Base-by-base conservation (phyloP, 305 asterid species). In the Nicotiana rustica region DNA sequence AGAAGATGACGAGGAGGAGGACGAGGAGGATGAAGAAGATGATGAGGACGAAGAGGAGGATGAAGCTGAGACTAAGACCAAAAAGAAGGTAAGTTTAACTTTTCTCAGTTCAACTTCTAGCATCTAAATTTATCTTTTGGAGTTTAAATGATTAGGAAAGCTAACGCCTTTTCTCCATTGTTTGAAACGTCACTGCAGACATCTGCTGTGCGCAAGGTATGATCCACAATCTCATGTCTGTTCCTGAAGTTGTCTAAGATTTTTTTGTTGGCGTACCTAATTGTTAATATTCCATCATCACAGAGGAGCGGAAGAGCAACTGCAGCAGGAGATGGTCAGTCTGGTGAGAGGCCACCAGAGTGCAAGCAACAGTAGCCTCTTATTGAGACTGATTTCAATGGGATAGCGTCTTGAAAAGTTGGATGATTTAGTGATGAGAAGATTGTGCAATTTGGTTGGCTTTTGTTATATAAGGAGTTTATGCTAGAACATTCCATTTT, bases 331-430 rank as follows among this genome's bases (percentile, higher is more conserved):
- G 88, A 88, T 69, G 92, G 89, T 41, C 88, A 68, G 79, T 83
- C 67, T 35, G 91, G 91, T 13, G 91, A 89, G 77, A 86, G 89
- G 35, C 92, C 91, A 80, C 87, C 92, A 4, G 92, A 89, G 81
- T 89, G 92, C 87, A 89, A 89, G 86, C 92, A 89, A 60, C 92
- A 89, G 89, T 88, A 86, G 79, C n/a, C 55, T 70, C 71, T 13
- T 81, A 17, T 17, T 55, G 67, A 18, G 73, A 38, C 13, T 70
- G 62, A 57, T 21, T 4, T 4, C 4, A 6, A 19, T 67, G 3
- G 17, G 47, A 66, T 14, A 31, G 44, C 17, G 21, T 66, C 2
- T 66, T 31, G 71, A 29, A 15, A 65, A 14, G 19, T 13, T 31
- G 71, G 44, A 66, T 31, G 19, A 31, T 6, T 29, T 56, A 13